Evolutionary conservation across 495 filamentous ascomycete species (phyloP).

Genomic region (Xylaria intraflava): DNA sequence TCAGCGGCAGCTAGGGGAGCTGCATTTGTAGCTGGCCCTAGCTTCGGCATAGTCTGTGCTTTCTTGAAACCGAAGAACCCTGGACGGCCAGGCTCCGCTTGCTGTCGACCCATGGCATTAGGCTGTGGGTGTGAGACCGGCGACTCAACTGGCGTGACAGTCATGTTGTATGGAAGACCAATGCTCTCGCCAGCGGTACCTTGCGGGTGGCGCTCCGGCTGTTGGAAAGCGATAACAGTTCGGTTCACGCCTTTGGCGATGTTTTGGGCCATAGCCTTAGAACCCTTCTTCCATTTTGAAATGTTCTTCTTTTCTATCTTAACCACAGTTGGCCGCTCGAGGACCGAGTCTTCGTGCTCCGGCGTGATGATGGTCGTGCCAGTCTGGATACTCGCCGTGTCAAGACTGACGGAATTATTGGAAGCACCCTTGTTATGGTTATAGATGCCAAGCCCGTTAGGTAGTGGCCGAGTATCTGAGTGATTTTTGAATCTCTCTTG

Average conservation of each 20-base stretch:
- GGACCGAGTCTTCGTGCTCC: conserved; percentile 59
- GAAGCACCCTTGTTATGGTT: conserved; percentile 67
- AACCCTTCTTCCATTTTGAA: conserved; percentile 98
- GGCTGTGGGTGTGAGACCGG: conserved; percentile 27
- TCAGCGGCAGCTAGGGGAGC: conserved; percentile 46
- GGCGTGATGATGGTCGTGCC: conserved; percentile 54
- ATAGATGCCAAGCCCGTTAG: conserved; percentile 83
- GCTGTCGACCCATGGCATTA: conserved; percentile 26
- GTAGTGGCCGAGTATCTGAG: conserved; percentile 44
- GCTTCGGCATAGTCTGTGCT: conserved; percentile 38
- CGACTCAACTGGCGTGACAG: conserved; percentile 42
- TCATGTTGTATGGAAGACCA: conserved; percentile 58
- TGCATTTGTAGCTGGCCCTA: conserved; percentile 49
- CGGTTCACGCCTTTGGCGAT: conserved; percentile 89
- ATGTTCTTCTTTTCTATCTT: conserved; percentile 91
- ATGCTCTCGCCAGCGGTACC: conserved; percentile 48
- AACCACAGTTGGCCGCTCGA: conserved; percentile 80
- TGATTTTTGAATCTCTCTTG: conserved; percentile 80
- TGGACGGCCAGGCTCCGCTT: conserved; percentile 52
- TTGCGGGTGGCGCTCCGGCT: conserved; percentile 45
- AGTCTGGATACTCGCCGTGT: conserved; percentile 43
- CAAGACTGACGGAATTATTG: conserved; percentile 55
- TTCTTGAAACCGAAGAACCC: conserved; percentile 73
- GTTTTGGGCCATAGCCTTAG: conserved; percentile 86
- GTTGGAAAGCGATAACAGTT: conserved; percentile 55